Percentiles rank a stretch among this genome's conserved stretches.
These are phyloP conservation scores for Amylostereum areolatum DNA, from an alignment of 1,284 basidiomycete species.

Conservation along the genomic window DNA sequence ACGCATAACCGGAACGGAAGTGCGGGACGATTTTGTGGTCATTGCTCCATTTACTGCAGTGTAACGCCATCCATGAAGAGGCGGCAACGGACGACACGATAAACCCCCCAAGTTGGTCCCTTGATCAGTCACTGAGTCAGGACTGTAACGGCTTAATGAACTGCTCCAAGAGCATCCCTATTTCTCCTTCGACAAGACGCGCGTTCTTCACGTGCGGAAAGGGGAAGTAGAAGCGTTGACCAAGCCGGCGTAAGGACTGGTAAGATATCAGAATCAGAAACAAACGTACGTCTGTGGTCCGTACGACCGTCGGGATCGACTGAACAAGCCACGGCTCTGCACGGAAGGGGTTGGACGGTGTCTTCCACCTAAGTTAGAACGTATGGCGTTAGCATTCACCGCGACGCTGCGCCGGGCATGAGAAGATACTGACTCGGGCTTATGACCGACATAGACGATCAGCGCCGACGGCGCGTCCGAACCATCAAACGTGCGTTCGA, in stretches of 20 bases:
- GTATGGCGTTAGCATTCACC: conserved; percentile 3
- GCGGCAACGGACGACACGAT: too few relatives aligned
- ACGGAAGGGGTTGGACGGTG: conserved; percentile 55
- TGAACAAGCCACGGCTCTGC: conserved; percentile 59
- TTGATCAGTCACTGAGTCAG: not conserved
- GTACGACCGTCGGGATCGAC: conserved; percentile 70
- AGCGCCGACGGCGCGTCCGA: conserved; percentile 52
- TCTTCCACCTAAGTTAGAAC: conserved; percentile 54
- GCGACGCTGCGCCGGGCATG: conserved; percentile 3
- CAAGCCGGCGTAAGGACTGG: not conserved
- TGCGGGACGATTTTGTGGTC: too few relatives aligned
- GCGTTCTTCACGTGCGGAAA: conserved; percentile 47
- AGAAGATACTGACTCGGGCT: conserved; percentile 47
- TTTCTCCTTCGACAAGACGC: conserved; percentile 55
- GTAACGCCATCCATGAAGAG: too few relatives aligned
- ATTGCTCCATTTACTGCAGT: too few relatives aligned
- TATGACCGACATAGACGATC: conserved; percentile 72
- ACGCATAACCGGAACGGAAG: too few relatives aligned
- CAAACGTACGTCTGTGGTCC: conserved; percentile 55
- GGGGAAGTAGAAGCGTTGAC: not conserved
- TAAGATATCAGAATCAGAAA: conserved; percentile 3
- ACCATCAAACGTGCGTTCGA: conserved; percentile 51
- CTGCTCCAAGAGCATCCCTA: conserved; percentile 21
- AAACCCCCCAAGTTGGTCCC: too few relatives aligned
- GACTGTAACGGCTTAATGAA: conserved; percentile 7